These are phyloP conservation scores for Alternaria triticina DNA, from an alignment of 2,329 filamentous ascomycete genomes.

Conservation along the genomic window DNA sequence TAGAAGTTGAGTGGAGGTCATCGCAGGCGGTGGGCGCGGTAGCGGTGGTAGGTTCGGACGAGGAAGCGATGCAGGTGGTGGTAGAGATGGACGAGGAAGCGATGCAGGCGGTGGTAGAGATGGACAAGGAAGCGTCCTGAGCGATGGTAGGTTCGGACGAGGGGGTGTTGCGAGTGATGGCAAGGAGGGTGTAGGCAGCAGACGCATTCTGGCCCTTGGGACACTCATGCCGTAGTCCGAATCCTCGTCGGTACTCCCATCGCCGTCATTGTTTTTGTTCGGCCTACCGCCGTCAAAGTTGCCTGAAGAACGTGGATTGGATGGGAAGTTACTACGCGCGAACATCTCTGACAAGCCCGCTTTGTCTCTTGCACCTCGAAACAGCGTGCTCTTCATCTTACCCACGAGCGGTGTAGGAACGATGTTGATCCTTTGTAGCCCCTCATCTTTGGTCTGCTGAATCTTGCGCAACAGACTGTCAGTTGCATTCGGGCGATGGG, in stretches of 20 bases:
- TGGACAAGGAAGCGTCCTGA: not conserved
- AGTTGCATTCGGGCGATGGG: slow-evolving; percentile 8
- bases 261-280: not conserved
- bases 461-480: slow-evolving; percentile 15
- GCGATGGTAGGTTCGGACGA: not conserved
- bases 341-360: not conserved
- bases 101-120: not conserved
- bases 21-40: not conserved
- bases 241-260: slow-evolving; percentile 4
- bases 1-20: not conserved
- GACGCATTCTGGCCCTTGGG: not conserved
- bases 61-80: not conserved
- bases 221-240: slow-evolving; percentile 4
- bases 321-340: not conserved
- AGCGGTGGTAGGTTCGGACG: not conserved
- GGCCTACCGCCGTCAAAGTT: not conserved
- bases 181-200: not conserved
- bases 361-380: slow-evolving; percentile 18
- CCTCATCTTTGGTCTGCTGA: not conserved
- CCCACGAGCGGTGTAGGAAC: slow-evolving; percentile 27
- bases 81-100: no score
- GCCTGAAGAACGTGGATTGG: not conserved
- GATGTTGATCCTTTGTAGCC: slow-evolving; percentile 16
- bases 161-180: not conserved
- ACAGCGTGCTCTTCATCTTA: slow-evolving; percentile 28